Base-by-base conservation (phyloP, 306 rosid genomes). In the Elaeagnus macrophylla region DNA sequence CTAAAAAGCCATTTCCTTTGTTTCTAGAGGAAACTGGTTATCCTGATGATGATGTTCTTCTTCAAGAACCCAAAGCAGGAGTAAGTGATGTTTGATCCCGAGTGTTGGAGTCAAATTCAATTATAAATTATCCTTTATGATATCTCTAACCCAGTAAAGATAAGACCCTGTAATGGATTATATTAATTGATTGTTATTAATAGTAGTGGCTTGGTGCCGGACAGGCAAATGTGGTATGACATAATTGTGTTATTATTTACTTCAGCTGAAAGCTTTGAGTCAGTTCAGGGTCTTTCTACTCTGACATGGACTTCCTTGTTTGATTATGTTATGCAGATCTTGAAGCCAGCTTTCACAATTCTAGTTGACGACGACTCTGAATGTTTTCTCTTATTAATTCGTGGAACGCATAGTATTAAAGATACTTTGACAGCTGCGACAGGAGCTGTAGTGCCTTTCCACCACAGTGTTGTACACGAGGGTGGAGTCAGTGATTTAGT, bases 331-430 rank as follows among this genome's bases (percentile, higher is more conserved):
- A 25, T 25, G 32, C 32, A 25, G 32, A 25, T 25, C 32, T 25
- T 25, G 32, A 25, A 25, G 32, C 32, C 32, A 25, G 32, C 32
- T 25, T 25, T 25, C 32, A 25, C 32, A 25, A 25, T 25, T 25
- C 32, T 25, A 25, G 32, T 25, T 25, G 93, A 91, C 52, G 93
- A 82, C 35, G 37, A 64, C 48, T 56, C 66, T 43, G 67, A 74
- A 75, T 68, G 83, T 71, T 60, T 84, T 73, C 77, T 91, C 43
- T 65, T 91, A 72, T 69, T 91, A 75, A 87, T 91, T 67, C 93
- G 96, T 42, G 99, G 99, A 42, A 86, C 97, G 3, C 95, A 91
- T 72, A 86, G 97, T 71, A 86, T 91, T 66, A 91, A 91, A 76
- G 97, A 84, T 70, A 91, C 96, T 68, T 72, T 91, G 45, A 86